Evolutionary conservation across 1,284 basidiomycete species (phyloP), one percentile per base, ranked within the genome.

Genomic region (Trametes hirsuta): DNA sequence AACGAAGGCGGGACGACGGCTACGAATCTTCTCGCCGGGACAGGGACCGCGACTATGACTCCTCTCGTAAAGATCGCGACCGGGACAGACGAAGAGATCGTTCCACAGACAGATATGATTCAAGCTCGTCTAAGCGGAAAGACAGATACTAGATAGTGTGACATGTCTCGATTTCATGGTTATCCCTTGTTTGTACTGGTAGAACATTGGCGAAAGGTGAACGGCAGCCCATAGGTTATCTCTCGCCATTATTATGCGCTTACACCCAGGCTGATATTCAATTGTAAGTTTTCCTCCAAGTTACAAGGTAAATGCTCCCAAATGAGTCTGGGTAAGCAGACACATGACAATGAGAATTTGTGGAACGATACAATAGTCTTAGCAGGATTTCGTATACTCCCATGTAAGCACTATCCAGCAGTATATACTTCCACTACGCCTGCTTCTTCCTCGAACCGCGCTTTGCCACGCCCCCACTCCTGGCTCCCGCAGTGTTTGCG

Each of bases 101-200:
- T 11, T 37, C 60, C 49, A 5, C 53, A 59, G 65, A 66, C 25
- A 62, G 65, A 44, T 61, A 66, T 48, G 58, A 65, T 30, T 4
- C 30, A 30, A 8, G 30, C 18, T 58, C 60, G 36, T 62, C 64
- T 21, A 60, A 42, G 34, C 55, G 45, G 53, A 57, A 39, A 47
- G 64, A 60, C 39, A 60, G 49, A 11, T 60, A 60, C 41, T 60
- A 30, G 30, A 30, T 8, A 30, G 8, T 1, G 1, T 2, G 8
- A 5, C 30, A 30, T 30, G 8, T 18, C 18, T 18, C 30, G 30
- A 30, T 0, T 30, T 30, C 8, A 8, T 30, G 30, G 30, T 8
- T 30, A 5, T 30, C 30, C 30, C 4, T 5, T 8, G 18, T 42
- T 42, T 53, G 51, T 53, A 53, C 12, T 34, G 46, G 15, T 47